Percentiles rank a stretch among this genome's conserved stretches.
Conservation (phyloP, 805 yeast genomes). For the Starmerella tilneyi region DNA sequence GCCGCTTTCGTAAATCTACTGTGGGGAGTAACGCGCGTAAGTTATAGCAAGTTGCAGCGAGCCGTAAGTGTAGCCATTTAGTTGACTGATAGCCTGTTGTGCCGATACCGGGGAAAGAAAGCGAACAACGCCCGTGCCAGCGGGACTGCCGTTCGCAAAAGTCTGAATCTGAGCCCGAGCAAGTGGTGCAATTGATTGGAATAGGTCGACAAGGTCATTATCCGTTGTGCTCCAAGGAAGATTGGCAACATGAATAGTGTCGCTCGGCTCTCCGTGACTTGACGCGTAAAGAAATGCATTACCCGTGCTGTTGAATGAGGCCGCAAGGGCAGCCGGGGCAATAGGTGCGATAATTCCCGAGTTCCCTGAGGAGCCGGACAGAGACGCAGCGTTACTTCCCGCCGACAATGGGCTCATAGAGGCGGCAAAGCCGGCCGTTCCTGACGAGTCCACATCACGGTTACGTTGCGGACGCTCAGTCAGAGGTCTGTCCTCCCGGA, state of each 20-base stretch:
- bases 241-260: slow-evolving; percentile 58
- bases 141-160: slow-evolving; percentile 51
- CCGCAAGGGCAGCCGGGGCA: neutral
- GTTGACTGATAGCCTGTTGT: slow-evolving; percentile 59
- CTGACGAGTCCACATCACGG: neutral
- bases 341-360: neutral
- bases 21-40: slow-evolving; percentile 42
- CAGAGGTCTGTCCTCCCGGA: slow-evolving; percentile 55
- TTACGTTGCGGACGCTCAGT: slow-evolving; percentile 16
- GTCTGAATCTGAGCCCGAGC: slow-evolving; percentile 64
- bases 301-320: slow-evolving; percentile 1
- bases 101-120: slow-evolving; percentile 60
- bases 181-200: slow-evolving; percentile 73
- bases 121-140: slow-evolving; percentile 79
- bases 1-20: neutral
- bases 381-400: no score
- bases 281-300: slow-evolving; percentile 48
- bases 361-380: no score
- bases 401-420: no score
- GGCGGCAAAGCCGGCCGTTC: no score
- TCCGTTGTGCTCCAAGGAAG: slow-evolving; percentile 84
- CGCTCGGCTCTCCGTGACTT: slow-evolving; percentile 54
- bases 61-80: slow-evolving; percentile 76
- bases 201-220: slow-evolving; percentile 72
- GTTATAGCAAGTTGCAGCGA: slow-evolving; percentile 60